Evolutionary conservation across 129 eudicot species (phyloP), one percentile per base, ranked within the genome.

Genomic region (Ambrosia artemisiifolia): DNA sequence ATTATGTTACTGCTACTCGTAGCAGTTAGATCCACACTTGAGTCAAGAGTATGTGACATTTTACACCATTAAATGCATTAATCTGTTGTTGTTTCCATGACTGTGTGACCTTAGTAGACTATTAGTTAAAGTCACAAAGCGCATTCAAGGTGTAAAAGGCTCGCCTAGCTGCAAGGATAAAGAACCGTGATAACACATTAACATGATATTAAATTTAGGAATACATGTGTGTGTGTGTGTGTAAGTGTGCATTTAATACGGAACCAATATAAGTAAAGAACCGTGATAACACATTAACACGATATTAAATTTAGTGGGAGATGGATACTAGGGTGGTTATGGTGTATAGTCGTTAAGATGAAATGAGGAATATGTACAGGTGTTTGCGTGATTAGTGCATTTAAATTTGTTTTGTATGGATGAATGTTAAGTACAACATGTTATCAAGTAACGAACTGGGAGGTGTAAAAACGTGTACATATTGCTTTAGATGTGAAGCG

Each of bases 21-120:
- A 70, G 85, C 86, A 72, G 77, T 85, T 59, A 88, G 84, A 71
- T 88, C 94, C 63, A 88, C 90, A 6, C 90, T 79, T 33, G 85
- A 81, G 84, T 88, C 94, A 72, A 88, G 94, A 76, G 78, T 75
- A 88, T 88, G 88, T 63, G 54, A 67, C 47, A 61, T n/a, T n/a
- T 70, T 55, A 33, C 4, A 71, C 42, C 65, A 32, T 42, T 35
- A 67, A 32, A 71, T 35, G 53, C 47, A 18, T 20, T 43, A 32
- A 20, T 72, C 46, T 36, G 5, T 12, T 34, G 10, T 56, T 57
- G n/a, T 46, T 13, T 9, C 7, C 30, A 16, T 18, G 24, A 53
- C 65, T 56, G 8, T 32, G 60, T 20, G 47, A 14, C 12, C 6
- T 24, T 57, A 24, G 3, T n/a, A n/a, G n/a, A n/a, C n/a, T n/a